Evolutionary conservation across 2,329 filamentous ascomycete species (phyloP).

Genomic region (Cordyceps militaris): DNA sequence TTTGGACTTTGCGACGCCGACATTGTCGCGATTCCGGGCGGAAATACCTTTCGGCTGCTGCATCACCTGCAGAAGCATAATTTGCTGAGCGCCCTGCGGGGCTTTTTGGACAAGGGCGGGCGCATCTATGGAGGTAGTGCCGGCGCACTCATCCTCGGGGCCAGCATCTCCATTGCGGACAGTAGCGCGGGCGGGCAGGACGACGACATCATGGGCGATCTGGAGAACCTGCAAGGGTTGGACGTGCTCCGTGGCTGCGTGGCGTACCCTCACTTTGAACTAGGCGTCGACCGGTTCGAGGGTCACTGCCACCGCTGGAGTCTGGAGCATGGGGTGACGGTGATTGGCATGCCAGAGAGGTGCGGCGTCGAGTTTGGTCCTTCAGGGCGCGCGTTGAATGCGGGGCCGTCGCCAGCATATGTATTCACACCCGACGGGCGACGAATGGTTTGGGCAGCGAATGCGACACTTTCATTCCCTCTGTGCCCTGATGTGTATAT

Average conservation of each 20-base stretch:
- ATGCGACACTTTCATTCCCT: background rate
- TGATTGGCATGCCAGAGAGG: constrained; percentile 1
- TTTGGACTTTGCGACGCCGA: constrained; percentile 7
- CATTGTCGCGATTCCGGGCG: constrained; percentile 4
- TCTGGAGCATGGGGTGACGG: background rate
- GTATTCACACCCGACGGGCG: background rate
- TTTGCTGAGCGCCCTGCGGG: background rate
- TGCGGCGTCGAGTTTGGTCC: constrained; percentile 3
- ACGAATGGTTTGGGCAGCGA: background rate
- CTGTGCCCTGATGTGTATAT: background rate
- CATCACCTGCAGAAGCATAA: background rate
- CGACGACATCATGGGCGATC: background rate
- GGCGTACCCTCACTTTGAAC: background rate
- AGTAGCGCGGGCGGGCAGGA: constrained; percentile 2
- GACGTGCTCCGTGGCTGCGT: background rate
- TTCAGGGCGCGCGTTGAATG: background rate
- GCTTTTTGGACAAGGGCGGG: background rate
- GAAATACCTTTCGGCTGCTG: constrained; percentile 9
- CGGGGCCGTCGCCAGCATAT: background rate
- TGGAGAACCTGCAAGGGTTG: background rate
- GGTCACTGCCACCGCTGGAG: constrained; percentile 8
- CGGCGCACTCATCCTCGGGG: background rate
- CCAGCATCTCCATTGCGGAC: constrained; percentile 4
- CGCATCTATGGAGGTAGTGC: constrained; percentile 1
- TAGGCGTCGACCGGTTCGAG: background rate